Conservation (phyloP, 768 basidiomycete genomes). For the Pisolithus marmoratus region DNA sequence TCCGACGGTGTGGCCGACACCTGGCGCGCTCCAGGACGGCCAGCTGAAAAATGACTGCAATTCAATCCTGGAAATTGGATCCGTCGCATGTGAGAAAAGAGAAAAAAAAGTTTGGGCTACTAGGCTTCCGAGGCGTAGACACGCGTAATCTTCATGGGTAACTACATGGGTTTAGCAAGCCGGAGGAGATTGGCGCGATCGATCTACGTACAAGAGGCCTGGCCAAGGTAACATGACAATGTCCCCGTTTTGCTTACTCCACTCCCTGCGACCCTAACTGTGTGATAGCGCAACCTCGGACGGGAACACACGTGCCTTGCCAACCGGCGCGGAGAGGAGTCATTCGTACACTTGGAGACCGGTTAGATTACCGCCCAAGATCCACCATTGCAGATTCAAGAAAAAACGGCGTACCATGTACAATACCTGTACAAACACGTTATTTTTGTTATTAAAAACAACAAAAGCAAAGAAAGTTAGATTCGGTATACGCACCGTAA, state of each 20-base stretch:
- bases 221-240: conserved; percentile 5
- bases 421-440: conserved; percentile 31
- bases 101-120: background rate
- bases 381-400: background rate
- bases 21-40: background rate
- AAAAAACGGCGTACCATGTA: conserved; percentile 36
- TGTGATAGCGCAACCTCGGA: conserved; percentile 4
- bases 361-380: conserved; percentile 9
- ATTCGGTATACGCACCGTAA: conserved; percentile 56
- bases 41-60: background rate
- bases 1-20: background rate
- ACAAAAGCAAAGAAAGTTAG: conserved; percentile 1
- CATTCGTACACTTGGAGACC: conserved; percentile 36
- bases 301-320: background rate
- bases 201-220: conserved; percentile 2
- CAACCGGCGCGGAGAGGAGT: background rate
- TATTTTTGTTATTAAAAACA: conserved; percentile 1
- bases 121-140: background rate
- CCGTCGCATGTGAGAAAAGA: background rate
- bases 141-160: conserved; percentile 6
- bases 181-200: background rate
- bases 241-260: conserved; percentile 1
- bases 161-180: background rate
- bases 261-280: conserved; percentile 3
- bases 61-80: background rate